phyloP scores from a whole-genome alignment of 176 grass and related monocot genomes.

The Miscanthus lutarioriparius region DNA sequence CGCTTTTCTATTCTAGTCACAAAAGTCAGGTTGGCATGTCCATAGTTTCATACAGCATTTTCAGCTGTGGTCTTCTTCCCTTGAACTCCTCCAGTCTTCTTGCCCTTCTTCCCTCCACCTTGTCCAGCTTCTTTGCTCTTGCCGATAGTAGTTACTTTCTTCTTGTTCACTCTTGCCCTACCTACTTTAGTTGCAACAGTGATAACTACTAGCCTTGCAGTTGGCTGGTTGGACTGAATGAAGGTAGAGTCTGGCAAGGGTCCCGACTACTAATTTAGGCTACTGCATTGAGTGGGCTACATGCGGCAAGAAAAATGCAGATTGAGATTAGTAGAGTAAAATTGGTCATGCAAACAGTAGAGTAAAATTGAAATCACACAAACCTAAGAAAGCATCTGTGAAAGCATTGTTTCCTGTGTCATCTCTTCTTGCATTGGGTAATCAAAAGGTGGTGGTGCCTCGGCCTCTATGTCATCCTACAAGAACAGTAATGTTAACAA shows the following conservation, averaged over 20 bases:
- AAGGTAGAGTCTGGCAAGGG: background rate
- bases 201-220: background rate
- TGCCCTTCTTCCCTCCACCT: no score
- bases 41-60: no score
- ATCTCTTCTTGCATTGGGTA: background rate
- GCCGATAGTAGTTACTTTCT: no score
- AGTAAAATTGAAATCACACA: no score
- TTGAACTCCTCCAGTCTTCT: no score
- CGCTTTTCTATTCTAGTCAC: no score
- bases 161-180: background rate
- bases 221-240: background rate
- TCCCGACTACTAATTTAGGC: background rate
- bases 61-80: no score
- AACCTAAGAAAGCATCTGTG: background rate
- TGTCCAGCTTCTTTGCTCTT: background rate
- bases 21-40: no score
- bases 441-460: background rate
- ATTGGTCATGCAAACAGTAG: no score
- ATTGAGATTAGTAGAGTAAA: no score
- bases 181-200: background rate
- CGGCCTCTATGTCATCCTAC: background rate
- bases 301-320: no score
- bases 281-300: background rate
- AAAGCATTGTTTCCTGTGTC: background rate
- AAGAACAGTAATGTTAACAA: no score